Conservation (phyloP, 73 alveolate genomes). For the Loxodes magnus region DNA sequence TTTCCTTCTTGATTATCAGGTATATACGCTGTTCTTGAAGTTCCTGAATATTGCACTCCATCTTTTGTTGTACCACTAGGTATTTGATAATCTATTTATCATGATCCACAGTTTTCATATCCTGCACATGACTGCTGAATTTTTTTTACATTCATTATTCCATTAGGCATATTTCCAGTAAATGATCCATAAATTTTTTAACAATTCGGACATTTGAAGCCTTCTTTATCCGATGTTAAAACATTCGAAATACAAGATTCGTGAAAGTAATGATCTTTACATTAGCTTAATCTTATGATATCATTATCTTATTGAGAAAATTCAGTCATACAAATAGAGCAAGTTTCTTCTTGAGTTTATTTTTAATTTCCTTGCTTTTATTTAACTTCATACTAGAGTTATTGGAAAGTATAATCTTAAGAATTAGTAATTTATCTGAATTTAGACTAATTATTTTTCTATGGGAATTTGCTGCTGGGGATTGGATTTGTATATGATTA, state of each 20-base stretch:
- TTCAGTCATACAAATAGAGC: constrained; percentile 46
- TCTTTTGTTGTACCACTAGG: constrained; percentile 49
- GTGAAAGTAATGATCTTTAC: constrained; percentile 50
- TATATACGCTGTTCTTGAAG: constrained; percentile 71
- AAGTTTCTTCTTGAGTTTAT: constrained; percentile 43
- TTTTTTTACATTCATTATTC: constrained; percentile 62
- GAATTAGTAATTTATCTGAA: too few relatives aligned
- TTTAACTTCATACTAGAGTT: too few relatives aligned
- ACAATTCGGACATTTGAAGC: constrained; percentile 64
- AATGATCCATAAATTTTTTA: constrained; percentile 52
- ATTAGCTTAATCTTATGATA: constrained; percentile 16
- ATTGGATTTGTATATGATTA: too few relatives aligned
- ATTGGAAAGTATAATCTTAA: too few relatives aligned
- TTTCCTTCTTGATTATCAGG: constrained; percentile 87
- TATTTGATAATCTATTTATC: constrained; percentile 45
- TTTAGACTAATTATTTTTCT: too few relatives aligned
- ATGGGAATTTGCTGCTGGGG: too few relatives aligned
- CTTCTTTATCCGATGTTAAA: not conserved
- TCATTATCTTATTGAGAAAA: constrained; percentile 16
- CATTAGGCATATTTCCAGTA: constrained; percentile 15
- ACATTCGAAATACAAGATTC: constrained; percentile 36
- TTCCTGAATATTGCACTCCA: constrained; percentile 70
- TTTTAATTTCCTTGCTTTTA: too few relatives aligned
- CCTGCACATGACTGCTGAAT: constrained; percentile 44
- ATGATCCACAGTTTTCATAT: constrained; percentile 46